These are phyloP conservation scores for Botrytis paeoniae DNA, from an alignment of 2,329 filamentous ascomycete species.

Conservation along the genomic window DNA sequence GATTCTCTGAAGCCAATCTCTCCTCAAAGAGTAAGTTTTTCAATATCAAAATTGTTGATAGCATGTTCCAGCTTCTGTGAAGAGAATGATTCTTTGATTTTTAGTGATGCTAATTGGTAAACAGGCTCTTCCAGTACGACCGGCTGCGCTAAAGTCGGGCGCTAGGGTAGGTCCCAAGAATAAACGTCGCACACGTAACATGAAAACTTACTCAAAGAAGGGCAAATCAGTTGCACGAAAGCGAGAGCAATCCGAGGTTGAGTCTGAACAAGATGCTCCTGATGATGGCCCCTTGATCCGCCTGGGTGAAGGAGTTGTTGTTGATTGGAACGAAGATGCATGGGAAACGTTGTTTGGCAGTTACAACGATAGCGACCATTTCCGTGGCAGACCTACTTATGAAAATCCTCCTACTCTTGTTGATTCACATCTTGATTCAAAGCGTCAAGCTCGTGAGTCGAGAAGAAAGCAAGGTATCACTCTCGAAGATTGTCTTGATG, in stretches of 20 bases:
- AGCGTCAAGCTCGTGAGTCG: constrained; percentile 58
- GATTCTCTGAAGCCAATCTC: constrained; percentile 26
- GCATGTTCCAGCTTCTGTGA: neutral
- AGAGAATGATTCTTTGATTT: neutral
- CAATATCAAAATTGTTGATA: neutral
- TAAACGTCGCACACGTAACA: constrained; percentile 32
- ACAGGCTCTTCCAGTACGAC: constrained; percentile 38
- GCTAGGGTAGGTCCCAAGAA: constrained; percentile 35
- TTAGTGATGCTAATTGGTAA: constrained; percentile 29
- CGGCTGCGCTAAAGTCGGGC: constrained; percentile 28
- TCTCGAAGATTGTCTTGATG: constrained; percentile 86
- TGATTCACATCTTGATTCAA: constrained; percentile 63
- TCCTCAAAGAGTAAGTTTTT: constrained; percentile 8
- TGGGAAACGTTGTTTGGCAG: constrained; percentile 67
- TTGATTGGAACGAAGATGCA: constrained; percentile 76
- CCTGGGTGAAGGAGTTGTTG: constrained; percentile 77
- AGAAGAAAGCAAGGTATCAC: constrained; percentile 75
- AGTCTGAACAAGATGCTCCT: constrained; percentile 31
- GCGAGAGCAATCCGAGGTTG: constrained; percentile 18
- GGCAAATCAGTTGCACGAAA: constrained; percentile 33
- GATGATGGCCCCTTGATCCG: constrained; percentile 66
- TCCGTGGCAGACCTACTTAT: constrained; percentile 59
- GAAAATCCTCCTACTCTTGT: constrained; percentile 46
- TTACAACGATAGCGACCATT: constrained; percentile 23
- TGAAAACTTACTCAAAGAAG: constrained; percentile 42